These are phyloP conservation scores for Sequoia sempervirens DNA, from an alignment of 75 land plant species.

Conservation along the genomic window DNA sequence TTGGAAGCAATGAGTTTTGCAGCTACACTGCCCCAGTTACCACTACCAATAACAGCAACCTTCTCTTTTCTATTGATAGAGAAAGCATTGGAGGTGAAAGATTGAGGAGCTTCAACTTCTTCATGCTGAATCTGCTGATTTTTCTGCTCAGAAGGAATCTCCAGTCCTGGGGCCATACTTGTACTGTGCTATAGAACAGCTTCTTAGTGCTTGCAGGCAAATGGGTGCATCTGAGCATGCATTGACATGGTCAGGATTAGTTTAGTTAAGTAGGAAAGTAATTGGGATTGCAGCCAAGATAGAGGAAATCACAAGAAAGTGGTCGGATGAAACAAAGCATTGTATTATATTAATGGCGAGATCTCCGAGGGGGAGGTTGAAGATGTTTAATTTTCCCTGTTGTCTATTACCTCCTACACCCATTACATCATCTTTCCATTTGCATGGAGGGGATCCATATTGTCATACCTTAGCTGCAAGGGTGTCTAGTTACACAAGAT, in stretches of 20 bases:
- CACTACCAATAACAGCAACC: conserved; percentile 83
- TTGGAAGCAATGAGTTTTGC: conserved; percentile 88
- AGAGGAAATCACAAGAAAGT: background rate
- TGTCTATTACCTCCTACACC: too few species aligned
- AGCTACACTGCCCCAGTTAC: conserved; percentile 95
- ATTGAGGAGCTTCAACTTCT: background rate
- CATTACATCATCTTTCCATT: too few species aligned
- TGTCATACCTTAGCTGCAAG: too few species aligned
- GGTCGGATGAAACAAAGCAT: background rate
- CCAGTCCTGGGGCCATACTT: background rate
- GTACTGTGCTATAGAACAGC: background rate
- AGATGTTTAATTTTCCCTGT: too few species aligned
- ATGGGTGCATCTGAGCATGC: background rate
- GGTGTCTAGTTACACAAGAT: too few species aligned
- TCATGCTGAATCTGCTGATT: background rate
- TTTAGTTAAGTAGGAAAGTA: background rate
- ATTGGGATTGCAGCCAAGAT: background rate
- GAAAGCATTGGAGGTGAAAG: too few species aligned
- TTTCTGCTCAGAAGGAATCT: background rate
- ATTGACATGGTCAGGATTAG: background rate
- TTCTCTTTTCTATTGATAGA: conserved; percentile 13
- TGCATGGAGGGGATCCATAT: too few species aligned
- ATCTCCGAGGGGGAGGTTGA: background rate
- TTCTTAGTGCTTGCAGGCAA: background rate
- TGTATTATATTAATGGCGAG: background rate